Evolutionary conservation across 352 stramenopile genomes (phyloP), one percentile per base, ranked within the genome.

Genomic region (Globisporangium paroecandrum): DNA sequence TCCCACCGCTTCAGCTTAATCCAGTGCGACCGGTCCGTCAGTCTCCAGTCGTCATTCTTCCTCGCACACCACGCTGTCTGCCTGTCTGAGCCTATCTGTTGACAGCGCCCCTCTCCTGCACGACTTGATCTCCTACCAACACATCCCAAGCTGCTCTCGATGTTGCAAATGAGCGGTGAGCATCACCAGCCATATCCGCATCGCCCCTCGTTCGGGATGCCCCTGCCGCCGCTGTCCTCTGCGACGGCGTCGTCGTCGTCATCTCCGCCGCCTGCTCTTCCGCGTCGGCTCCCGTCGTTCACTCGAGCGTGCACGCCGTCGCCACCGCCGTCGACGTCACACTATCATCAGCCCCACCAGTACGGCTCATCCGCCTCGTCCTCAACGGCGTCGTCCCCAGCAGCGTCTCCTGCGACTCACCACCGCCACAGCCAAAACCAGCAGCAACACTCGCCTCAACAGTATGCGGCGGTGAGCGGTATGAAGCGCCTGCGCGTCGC

Each of bases 161-260:
- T 66, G 61, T 66, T 66, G 22, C 58, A 64, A 27, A 64, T 64
- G 58, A 64, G 58, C 58, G n/a, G 36, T 38, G 38, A 51, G 36
- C 58, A 24, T 10, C n/a, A 51, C 15, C n/a, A 55, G 36, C 58
- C 29, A 12, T 24, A 64, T 12, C 57, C 10, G 36, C 57, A 53
- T 4, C 22, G 15, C 10, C 51, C 22, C 9, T 58, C 22, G 22
- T 34, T n/a, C 51, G n/a, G 51, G 32, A 41, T 56, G 59, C 51
- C 47, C 25, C 46, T 66, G 56, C 46, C 53, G 46, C 24, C 57
- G 13, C 65, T 69, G 58, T 32, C 32, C 34, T 22, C 54, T 18
- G 20, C 57, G 24, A 36, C 56, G 12, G 2, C 58, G 15, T 63
- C 58, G 22, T 54, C 58, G n/a, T 54, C 29, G 1, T 27, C 36